A percentile compares a stretch with the other conserved stretches of the same genome.
phyloP scores from a whole-genome alignment of 805 yeast species.

The Nakazawaea ishiwadae region DNA sequence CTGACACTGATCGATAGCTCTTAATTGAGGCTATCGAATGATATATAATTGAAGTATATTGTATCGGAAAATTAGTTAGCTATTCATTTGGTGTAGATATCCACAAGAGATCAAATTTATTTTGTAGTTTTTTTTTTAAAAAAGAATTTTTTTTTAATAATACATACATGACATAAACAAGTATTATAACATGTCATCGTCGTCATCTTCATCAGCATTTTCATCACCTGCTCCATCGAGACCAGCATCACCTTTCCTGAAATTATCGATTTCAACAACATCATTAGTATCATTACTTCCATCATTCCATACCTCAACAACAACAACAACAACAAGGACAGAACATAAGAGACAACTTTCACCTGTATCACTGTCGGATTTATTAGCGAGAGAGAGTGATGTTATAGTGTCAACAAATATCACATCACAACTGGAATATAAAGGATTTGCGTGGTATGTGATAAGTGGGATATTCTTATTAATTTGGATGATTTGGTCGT shows the following conservation, averaged over 20 bases:
- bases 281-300: slow-evolving; percentile 27
- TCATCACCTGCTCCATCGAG: slow-evolving; percentile 1
- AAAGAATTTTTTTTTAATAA: too few relatives aligned
- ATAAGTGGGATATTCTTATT: slow-evolving; percentile 52
- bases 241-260: slow-evolving; percentile 9
- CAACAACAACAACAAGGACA: slow-evolving; percentile 18
- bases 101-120: too few relatives aligned
- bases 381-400: slow-evolving; percentile 60
- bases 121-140: too few relatives aligned
- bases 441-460: slow-evolving; percentile 81
- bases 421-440: slow-evolving; percentile 69
- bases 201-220: not conserved
- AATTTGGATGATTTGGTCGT: slow-evolving; percentile 69
- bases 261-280: slow-evolving; percentile 25
- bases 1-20: too few relatives aligned
- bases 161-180: too few relatives aligned
- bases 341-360: not conserved
- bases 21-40: too few relatives aligned
- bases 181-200: too few relatives aligned
- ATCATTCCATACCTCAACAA: slow-evolving; percentile 18
- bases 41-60: too few relatives aligned
- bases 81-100: too few relatives aligned
- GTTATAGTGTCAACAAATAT: slow-evolving; percentile 54
- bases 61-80: too few relatives aligned
- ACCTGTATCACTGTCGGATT: slow-evolving; percentile 36